These are phyloP conservation scores for Diutina sp. DNA, from an alignment of 1,139 yeast genomes.

Conservation along the genomic window DNA sequence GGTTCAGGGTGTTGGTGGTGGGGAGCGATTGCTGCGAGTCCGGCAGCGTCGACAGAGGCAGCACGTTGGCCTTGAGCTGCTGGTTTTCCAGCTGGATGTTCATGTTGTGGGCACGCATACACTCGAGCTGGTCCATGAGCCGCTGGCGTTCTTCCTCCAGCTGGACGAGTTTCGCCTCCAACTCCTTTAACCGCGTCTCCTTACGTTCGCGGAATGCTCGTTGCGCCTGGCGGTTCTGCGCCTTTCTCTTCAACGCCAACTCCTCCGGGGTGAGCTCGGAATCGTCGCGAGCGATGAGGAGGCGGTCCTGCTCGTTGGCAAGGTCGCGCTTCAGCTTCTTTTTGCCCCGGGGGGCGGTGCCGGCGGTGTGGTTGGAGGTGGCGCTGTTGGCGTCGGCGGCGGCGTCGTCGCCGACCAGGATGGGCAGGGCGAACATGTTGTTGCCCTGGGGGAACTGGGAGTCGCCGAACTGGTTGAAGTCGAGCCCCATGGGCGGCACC, in stretches of 20 bases:
- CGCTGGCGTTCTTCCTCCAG: constrained; percentile 48
- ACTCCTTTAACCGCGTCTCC: constrained; percentile 58
- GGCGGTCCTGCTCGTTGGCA: not conserved
- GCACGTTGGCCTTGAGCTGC: constrained; percentile 8
- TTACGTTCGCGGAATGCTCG: constrained; percentile 81
- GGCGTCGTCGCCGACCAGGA: not conserved
- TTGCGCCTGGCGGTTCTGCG: constrained; percentile 84
- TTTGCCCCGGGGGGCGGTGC: not conserved
- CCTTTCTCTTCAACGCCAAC: constrained; percentile 46
- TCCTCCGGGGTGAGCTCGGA: constrained; percentile 35
- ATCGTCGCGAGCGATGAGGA: constrained; percentile 15
- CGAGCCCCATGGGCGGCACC: not conserved
- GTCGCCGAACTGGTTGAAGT: not conserved
- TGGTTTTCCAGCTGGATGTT: constrained; percentile 14
- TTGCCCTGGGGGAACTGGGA: not conserved
- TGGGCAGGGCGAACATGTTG: not conserved
- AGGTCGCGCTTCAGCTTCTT: not conserved
- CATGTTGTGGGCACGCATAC: constrained; percentile 47
- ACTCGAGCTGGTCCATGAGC: constrained; percentile 40
- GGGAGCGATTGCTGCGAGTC: not conserved
- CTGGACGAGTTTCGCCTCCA: constrained; percentile 44
- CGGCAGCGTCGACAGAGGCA: not conserved
- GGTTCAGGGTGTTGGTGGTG: not conserved
- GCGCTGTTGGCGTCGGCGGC: not conserved
- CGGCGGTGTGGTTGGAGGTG: not conserved